Percentiles rank a stretch among this genome's conserved stretches.
Conservation (phyloP, 2,329 filamentous ascomycete species). For the Colletotrichum tamarilloi region DNA sequence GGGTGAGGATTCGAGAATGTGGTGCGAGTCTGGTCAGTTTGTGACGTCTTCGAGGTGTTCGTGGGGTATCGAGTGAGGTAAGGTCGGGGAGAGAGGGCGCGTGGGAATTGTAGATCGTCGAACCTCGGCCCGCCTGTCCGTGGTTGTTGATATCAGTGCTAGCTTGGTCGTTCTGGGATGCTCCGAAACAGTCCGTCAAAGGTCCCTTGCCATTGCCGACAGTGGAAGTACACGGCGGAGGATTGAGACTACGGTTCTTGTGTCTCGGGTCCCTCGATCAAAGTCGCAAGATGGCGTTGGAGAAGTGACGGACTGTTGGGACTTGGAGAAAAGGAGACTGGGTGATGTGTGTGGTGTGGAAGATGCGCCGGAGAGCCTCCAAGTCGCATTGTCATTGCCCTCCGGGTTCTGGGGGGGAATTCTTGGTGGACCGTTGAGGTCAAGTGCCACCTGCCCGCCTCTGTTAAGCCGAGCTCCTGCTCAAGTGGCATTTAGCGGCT, state of each 20-base stretch:
- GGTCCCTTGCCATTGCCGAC: conserved; percentile 31
- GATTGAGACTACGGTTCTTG: not conserved
- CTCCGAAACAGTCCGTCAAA: conserved; percentile 22
- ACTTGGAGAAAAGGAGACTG: not conserved
- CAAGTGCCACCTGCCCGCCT: conserved; percentile 18
- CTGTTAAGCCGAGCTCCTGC: conserved; percentile 18
- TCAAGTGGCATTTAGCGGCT: conserved; percentile 14
- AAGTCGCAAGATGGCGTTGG: conserved; percentile 16
- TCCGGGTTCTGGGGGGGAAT: conserved; percentile 17
- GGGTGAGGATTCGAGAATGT: not conserved
- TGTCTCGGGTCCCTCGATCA: not conserved
- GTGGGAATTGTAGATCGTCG: not conserved
- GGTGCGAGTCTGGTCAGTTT: not conserved
- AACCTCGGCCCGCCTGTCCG: not conserved
- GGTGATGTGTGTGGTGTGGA: not conserved
- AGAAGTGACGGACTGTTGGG: conserved; percentile 20
- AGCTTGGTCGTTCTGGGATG: not conserved
- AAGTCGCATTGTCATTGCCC: conserved; percentile 27
- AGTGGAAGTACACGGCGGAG: not conserved
- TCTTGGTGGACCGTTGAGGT: conserved; percentile 28
- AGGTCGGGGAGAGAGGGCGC: not conserved
- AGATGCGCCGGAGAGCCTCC: conserved; percentile 12
- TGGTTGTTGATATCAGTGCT: not conserved
- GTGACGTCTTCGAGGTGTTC: not conserved
- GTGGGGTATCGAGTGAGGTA: not conserved